Base-by-base conservation (phyloP, 768 basidiomycete species). In the Rhizopogon vesiculosus region DNA sequence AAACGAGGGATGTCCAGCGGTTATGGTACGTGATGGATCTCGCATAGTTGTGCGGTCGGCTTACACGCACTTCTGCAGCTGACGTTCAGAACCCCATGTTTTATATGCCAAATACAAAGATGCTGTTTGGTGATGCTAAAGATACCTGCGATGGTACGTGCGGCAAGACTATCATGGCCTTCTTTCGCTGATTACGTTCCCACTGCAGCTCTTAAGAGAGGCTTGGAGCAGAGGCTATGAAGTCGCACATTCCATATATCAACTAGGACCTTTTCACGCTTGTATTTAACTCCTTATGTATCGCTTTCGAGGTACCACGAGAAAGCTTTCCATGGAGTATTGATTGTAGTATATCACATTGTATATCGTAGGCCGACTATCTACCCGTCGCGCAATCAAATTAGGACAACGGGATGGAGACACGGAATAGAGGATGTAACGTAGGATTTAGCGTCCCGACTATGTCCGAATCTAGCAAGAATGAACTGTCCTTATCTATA, bases 81-180 rank as follows among this genome's bases (percentile, higher is more conserved):
- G 91, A 93, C 66, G 91, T 93, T 9, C 92, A 90, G 10, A 94
- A 94, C 67, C 92, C 92, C 18, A 89, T 94, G 87, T 94, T 94
- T 78, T 94, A 89, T 71, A 91, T 92, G 87, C 82, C 86, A 19
- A 86, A 87, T 44, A 89, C 92, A 22, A 89, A 86, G 74, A 94
- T 94, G 93, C 63, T 94, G 59, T 94, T 94, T 62, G 92, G 93
- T 43, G 93, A 94, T 69, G 93, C 93, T 35, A 93, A 92, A 66
- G 88, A 90, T 63, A 89, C 87, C 31, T 93, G 92, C 62, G 93
- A 94, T 69, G 91, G 89, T 87, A 56, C 61, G 74, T 60, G 33
- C 56, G 19, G 15, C 15, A 6, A 29, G 13, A 45, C 19, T 40
- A 44, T 35, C 22, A 13, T 5, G 31, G 19, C 13, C 2, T 45